Base-by-base conservation (phyloP, 31 red algal genomes). In the Endocladia muricata region DNA sequence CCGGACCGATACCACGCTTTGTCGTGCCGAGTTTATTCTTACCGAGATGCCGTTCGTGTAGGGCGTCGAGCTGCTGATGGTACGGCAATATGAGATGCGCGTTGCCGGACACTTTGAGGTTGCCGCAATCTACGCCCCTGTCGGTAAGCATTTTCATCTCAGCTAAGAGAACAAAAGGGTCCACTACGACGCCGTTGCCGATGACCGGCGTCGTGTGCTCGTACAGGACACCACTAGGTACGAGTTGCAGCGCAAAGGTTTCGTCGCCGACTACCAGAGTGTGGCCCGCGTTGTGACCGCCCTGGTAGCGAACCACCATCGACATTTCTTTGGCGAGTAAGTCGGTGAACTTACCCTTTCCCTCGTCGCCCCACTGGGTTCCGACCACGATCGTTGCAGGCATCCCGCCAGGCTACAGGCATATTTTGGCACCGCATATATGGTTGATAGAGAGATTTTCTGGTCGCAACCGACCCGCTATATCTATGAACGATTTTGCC, bases 361-460 rank as follows among this genome's bases (percentile, higher is more conserved):
- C 97, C 70, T 95, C 92, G 37, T 99, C 97, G 66, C 97, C 97
- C 97, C 97, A 99, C 49, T 99, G 97, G n/a, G 93, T 62, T 15
- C 92, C 96, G 6, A 98, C 74, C 55, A 98, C 92, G 3, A 95
- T n/a, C n/a, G n/a, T n/a, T n/a, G n/a, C n/a, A n/a, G n/a, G n/a
- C n/a, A n/a, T n/a, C n/a, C n/a, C n/a, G n/a, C n/a, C n/a, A n/a
- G n/a, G n/a, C n/a, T n/a, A n/a, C n/a, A n/a, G n/a, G n/a, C n/a
- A n/a, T n/a, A n/a, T n/a, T n/a, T n/a, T n/a, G n/a, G n/a, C n/a
- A n/a, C n/a, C n/a, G n/a, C n/a, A n/a, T n/a, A n/a, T n/a, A n/a
- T n/a, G n/a, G n/a, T n/a, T n/a, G n/a, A n/a, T n/a, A n/a, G n/a
- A n/a, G n/a, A n/a, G n/a, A n/a, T n/a, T n/a, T n/a, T n/a, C n/a